phyloP scores from a whole-genome alignment of 257 asterid genomes.

The Gentiana dahurica region DNA sequence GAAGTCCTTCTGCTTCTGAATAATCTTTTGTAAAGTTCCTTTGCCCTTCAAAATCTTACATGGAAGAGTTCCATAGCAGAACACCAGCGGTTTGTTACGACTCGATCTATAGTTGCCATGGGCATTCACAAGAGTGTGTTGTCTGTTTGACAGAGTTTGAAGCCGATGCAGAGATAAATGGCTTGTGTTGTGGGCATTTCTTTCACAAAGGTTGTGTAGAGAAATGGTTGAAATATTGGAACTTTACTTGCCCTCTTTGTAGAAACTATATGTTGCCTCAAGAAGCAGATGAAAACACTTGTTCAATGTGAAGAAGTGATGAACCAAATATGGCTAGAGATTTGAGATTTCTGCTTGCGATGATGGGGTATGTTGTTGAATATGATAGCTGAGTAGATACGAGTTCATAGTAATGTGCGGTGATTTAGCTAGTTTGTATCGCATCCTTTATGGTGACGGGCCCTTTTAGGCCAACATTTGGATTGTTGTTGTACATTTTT shows the following conservation, averaged over 20 bases:
- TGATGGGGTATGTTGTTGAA: slow-evolving; percentile 12
- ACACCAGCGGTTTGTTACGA: slow-evolving; percentile 54
- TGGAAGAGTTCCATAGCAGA: slow-evolving; percentile 66
- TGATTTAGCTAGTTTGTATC: slow-evolving; percentile 23
- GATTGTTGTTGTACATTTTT: slow-evolving; percentile 16
- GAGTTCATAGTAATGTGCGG: slow-evolving; percentile 9
- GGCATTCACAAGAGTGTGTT: slow-evolving; percentile 47
- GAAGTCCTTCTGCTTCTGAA: no score
- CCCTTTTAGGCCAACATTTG: slow-evolving; percentile 29
- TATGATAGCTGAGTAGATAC: slow-evolving; percentile 34
- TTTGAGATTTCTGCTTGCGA: slow-evolving; percentile 1
- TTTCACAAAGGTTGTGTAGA: slow-evolving; percentile 72
- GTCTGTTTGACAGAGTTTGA: slow-evolving; percentile 66
- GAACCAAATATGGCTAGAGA: no score
- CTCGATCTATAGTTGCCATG: slow-evolving; percentile 23
- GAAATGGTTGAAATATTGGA: slow-evolving; percentile 80
- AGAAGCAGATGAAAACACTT: slow-evolving; percentile 38
- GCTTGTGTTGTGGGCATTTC: slow-evolving; percentile 66
- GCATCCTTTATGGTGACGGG: slow-evolving; percentile 87
- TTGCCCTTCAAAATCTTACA: neutral
- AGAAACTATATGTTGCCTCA: slow-evolving; percentile 63
- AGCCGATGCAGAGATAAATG: slow-evolving; percentile 60
- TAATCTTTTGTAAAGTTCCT: no score
- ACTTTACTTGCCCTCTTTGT: slow-evolving; percentile 85
- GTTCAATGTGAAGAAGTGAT: slow-evolving; percentile 57